A percentile compares a stretch with the other conserved stretches of the same genome.
These are phyloP conservation scores for Hygrocybe coccinea DNA, from an alignment of 768 basidiomycete genomes.

Conservation along the genomic window DNA sequence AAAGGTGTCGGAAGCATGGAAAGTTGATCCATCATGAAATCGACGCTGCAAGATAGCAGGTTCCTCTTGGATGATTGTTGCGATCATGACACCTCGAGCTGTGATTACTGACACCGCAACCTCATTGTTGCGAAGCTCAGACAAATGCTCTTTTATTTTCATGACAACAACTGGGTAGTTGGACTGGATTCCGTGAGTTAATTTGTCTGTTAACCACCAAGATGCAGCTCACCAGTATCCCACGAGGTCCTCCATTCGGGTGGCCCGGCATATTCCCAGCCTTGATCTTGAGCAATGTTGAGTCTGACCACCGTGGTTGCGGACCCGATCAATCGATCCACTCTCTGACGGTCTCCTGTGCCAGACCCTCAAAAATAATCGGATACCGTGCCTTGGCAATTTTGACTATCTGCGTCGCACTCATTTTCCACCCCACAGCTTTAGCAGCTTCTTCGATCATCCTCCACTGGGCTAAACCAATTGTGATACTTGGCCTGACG, in stretches of 20 bases:
- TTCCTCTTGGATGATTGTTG: constrained; percentile 6
- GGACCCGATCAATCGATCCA: neutral
- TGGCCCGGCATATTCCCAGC: constrained; percentile 11
- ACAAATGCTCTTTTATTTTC: constrained; percentile 15
- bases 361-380: constrained; percentile 3
- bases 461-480: constrained; percentile 8
- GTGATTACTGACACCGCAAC: constrained; percentile 16
- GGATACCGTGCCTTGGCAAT: neutral
- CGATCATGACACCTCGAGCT: constrained; percentile 23
- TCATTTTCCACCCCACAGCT: neutral
- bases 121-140: constrained; percentile 15
- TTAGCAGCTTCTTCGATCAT: constrained; percentile 2
- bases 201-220: neutral
- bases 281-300: neutral
- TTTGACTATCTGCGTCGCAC: neutral
- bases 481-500: constrained; percentile 3
- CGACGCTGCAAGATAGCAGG: constrained; percentile 8
- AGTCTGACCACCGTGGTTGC: constrained; percentile 1
- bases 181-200: neutral
- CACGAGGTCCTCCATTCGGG: constrained; percentile 10
- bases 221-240: constrained; percentile 10
- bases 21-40: constrained; percentile 14
- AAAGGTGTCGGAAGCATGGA: constrained; percentile 22
- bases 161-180: constrained; percentile 3
- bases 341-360: neutral